Conservation (phyloP, 345 rosid genomes). For the Limnanthes douglasii region DNA sequence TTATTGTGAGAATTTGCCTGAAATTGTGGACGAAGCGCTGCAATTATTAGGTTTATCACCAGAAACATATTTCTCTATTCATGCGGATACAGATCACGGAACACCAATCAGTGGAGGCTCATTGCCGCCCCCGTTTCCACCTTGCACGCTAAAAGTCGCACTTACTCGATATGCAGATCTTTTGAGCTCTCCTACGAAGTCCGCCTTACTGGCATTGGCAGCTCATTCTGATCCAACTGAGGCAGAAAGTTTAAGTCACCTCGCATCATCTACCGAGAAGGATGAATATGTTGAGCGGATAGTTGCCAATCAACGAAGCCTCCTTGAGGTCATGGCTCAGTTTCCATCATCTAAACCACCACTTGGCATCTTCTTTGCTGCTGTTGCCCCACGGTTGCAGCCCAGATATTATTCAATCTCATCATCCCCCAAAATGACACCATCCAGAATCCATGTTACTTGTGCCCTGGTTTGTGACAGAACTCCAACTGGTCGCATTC, state of each 20-base stretch:
- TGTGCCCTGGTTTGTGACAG: slow-evolving; percentile 87
- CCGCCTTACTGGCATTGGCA: slow-evolving; percentile 81
- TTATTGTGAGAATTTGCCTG: slow-evolving; percentile 51
- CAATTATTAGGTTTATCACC: slow-evolving; percentile 57
- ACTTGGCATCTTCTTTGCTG: slow-evolving; percentile 93
- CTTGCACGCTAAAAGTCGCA: slow-evolving; percentile 70
- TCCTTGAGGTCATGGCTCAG: slow-evolving; percentile 91
- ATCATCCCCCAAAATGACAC: slow-evolving; percentile 84
- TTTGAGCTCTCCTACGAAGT: slow-evolving; percentile 79
- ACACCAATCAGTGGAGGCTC: slow-evolving; percentile 62
- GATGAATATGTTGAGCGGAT: slow-evolving; percentile 92
- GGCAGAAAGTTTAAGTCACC: slow-evolving; percentile 61
- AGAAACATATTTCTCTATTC: slow-evolving; percentile 73
- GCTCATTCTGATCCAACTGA: slow-evolving; percentile 89
- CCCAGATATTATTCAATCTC: slow-evolving; percentile 97
- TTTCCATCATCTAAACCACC: slow-evolving; percentile 90
- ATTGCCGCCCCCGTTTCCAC: slow-evolving; percentile 82
- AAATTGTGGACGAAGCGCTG: slow-evolving; percentile 84
- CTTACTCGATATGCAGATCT: slow-evolving; percentile 77
- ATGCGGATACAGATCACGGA: slow-evolving; percentile 76
- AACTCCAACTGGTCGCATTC: slow-evolving; percentile 72
- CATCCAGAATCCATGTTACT: slow-evolving; percentile 83
- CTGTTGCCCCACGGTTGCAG: slow-evolving; percentile 85
- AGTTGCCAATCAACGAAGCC: slow-evolving; percentile 79
- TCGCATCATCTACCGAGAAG: slow-evolving; percentile 95